Conservation (phyloP, 2,329 filamentous ascomycete species). For the Clonostachys byssicola region DNA sequence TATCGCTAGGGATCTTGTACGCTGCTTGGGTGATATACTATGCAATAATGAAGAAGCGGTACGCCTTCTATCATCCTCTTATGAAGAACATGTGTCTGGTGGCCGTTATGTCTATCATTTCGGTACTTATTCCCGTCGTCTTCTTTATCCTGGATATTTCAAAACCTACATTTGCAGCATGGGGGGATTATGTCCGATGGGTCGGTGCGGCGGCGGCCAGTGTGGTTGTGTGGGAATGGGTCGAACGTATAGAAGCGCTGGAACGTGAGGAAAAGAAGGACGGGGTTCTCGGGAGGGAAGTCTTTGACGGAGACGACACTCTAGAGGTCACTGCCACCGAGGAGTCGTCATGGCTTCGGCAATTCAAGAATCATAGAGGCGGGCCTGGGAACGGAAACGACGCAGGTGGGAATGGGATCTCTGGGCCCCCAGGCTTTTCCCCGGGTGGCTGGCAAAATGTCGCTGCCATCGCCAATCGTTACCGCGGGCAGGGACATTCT, state of each 20-base stretch:
- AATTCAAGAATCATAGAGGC: constrained; percentile 25
- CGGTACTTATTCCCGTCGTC: constrained; percentile 84
- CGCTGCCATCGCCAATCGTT: neutral
- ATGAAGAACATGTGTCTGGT: constrained; percentile 88
- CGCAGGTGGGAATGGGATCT: constrained; percentile 18
- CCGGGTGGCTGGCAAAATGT: neutral
- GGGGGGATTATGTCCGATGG: constrained; percentile 95
- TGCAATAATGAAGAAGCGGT: constrained; percentile 83
- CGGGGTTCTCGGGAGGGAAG: constrained; percentile 82
- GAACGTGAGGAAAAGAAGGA: constrained; percentile 94
- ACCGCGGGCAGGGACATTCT: neutral
- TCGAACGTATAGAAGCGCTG: constrained; percentile 87
- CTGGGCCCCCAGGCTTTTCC: neutral
- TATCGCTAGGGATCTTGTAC: constrained; percentile 82
- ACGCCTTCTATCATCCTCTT: constrained; percentile 83
- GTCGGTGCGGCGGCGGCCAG: constrained; percentile 92
- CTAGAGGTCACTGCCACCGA: constrained; percentile 58
- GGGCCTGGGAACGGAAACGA: constrained; percentile 18
- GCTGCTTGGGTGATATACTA: constrained; percentile 95
- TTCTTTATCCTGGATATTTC: constrained; percentile 92
- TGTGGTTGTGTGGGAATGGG: constrained; percentile 98
- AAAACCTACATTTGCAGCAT: constrained; percentile 79
- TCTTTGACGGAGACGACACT: constrained; percentile 94
- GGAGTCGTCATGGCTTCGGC: constrained; percentile 42
- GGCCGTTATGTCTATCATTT: constrained; percentile 70